These are phyloP conservation scores for Mycena galericulata DNA, from an alignment of 768 basidiomycete species.

Conservation along the genomic window DNA sequence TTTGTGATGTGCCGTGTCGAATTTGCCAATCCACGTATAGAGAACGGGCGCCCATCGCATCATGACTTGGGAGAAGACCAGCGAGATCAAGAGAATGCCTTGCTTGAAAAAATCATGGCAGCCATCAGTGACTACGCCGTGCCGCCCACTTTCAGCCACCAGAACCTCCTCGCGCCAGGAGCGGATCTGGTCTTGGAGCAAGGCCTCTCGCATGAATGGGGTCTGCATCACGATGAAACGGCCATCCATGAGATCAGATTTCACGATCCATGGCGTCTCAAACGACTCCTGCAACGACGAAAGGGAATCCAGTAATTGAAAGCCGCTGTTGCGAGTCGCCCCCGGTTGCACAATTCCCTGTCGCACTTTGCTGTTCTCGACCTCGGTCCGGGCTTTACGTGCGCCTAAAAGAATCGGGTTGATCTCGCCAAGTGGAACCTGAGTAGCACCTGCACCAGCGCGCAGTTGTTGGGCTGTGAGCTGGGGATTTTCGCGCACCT, in stretches of 20 bases:
- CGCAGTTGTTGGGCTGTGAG: constrained; percentile 11
- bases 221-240: constrained; percentile 17
- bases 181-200: constrained; percentile 3
- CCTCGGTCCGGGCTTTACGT: constrained; percentile 16
- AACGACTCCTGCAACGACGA: neutral
- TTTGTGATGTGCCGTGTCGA: constrained; percentile 19
- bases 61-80: constrained; percentile 9
- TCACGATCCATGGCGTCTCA: constrained; percentile 14
- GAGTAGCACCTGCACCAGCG: constrained; percentile 1
- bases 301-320: constrained; percentile 1
- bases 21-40: constrained; percentile 20
- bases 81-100: constrained; percentile 13
- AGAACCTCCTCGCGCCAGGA: constrained; percentile 13
- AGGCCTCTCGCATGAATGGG: constrained; percentile 11
- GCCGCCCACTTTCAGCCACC: constrained; percentile 10
- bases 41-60: constrained; percentile 19
- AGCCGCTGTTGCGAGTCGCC: constrained; percentile 3
- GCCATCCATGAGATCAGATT: constrained; percentile 7
- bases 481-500: constrained; percentile 13
- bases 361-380: constrained; percentile 17
- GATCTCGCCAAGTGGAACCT: constrained; percentile 13
- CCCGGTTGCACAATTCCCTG: constrained; percentile 5
- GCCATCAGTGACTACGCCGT: constrained; percentile 20
- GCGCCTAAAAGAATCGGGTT: constrained; percentile 12
- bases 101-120: constrained; percentile 21